A percentile compares a stretch with the other conserved stretches of the same genome.
Evolutionary conservation across 176 grass and related monocot species (phyloP).

Genomic region (Aegilops speltoides): DNA sequence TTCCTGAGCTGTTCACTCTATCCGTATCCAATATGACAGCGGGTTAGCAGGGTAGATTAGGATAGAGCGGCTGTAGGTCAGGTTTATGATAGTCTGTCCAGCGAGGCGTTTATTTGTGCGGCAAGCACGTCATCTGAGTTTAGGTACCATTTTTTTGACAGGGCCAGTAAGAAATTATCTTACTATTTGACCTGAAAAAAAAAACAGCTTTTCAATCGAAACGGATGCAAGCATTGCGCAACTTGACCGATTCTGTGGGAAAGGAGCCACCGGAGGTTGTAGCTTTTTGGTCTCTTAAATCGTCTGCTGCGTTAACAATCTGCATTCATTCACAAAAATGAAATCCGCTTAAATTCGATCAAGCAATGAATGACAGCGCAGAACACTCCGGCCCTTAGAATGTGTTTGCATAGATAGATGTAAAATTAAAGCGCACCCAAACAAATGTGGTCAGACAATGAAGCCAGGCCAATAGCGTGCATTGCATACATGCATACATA

Average conservation of each 20-base stretch:
- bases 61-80: background rate
- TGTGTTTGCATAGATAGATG: background rate
- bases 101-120: background rate
- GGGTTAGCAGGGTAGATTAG: background rate
- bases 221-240: background rate
- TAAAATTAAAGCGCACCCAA: background rate
- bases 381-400: background rate
- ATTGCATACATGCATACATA: background rate
- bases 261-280: too few relatives aligned
- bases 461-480: too few relatives aligned
- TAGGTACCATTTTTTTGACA: background rate
- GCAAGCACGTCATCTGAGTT: constrained; percentile 3
- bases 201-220: background rate
- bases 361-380: background rate
- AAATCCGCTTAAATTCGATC: background rate
- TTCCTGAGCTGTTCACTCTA: constrained; percentile 26
- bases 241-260: background rate
- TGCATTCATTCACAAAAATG: background rate
- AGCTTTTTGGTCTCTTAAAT: background rate
- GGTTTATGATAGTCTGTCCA: constrained; percentile 19
- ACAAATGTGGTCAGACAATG: background rate
- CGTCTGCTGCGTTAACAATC: background rate
- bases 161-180: background rate
- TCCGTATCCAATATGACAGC: constrained; percentile 17
- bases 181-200: background rate